Base-by-base conservation (phyloP, 805 yeast genomes). In the Wickerhamiella allomyrinae region DNA sequence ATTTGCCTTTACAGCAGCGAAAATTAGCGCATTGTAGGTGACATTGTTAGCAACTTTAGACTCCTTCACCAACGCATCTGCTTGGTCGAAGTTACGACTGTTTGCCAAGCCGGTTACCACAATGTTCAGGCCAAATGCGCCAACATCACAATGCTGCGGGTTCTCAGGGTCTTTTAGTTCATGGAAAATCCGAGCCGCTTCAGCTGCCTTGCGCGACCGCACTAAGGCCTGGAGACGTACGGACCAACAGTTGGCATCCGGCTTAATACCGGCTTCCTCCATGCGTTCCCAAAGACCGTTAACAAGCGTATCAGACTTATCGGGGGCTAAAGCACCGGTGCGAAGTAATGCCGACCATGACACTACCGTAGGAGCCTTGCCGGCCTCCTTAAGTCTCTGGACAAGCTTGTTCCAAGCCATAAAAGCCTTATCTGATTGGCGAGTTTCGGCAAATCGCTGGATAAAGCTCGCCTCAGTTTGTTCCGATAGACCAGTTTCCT, bases 281-380 rank as follows among this genome's bases (percentile, higher is more conserved):
- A 48, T 73, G 55, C 53, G 67, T 54, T 31, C 55, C 63, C 49
- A 59, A 24, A 58, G 54, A 43, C 50, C 59, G 27, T 50, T 45
- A 5, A 51, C 49, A 3, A 51, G 53, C 11, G 29, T 60, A 48
- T 39, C 41, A 35, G 50, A 55, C 38, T 58, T 52, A 8, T 50
- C 49, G 34, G 56, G 63, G 19, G 57, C 48, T 41, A 48, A 40
- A 7, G 67, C 55, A 3, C 69, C 66, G 1, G 79, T 65, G 40
- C 68, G 61, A 40, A 81, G 58, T 22, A 79, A 64, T 40, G 71
- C 66, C 41, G 77, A 76, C 85, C 85, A 81, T 1, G 75, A 57
- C 0, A 57, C 49, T n/a, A 66, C 49, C 4, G 68, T 57, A n/a
- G 75, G 75, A 1, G 46, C 46, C 14, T 65, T 53, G 17, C 68